Evolutionary conservation across 2,329 filamentous ascomycete genomes (phyloP).

Genomic region (Helotiales sp.): DNA sequence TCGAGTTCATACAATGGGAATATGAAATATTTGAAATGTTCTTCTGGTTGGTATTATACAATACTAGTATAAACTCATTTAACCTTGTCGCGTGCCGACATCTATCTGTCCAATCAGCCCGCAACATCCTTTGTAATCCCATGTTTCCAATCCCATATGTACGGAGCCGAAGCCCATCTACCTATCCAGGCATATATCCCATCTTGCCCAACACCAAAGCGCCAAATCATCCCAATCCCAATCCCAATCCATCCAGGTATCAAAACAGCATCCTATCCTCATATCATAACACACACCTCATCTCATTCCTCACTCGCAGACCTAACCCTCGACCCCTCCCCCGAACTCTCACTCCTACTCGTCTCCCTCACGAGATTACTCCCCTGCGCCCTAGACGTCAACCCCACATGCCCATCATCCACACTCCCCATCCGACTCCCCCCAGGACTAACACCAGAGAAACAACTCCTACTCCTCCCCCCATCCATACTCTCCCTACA

Average conservation of each 20-base stretch:
- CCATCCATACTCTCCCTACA: conserved; percentile 17
- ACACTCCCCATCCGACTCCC: conserved; percentile 26
- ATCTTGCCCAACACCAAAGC: not conserved
- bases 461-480: conserved; percentile 13
- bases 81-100: not conserved
- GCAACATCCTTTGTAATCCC: conserved; percentile 2
- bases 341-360: conserved; percentile 10
- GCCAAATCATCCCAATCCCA: not conserved
- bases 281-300: not conserved
- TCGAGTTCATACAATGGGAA: not conserved
- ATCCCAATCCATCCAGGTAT: not conserved
- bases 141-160: not conserved
- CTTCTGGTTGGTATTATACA: not conserved
- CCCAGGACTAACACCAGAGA: conserved; percentile 28
- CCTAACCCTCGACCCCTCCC: not conserved
- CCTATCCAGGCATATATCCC: not conserved
- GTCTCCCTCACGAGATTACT: conserved; percentile 3
- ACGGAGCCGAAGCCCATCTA: not conserved
- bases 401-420: conserved; percentile 15
- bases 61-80: conserved; percentile 9
- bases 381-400: not conserved
- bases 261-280: not conserved
- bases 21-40: not conserved
- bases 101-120: not conserved
- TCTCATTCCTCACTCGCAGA: not conserved